Conservation (phyloP, 2,329 filamentous ascomycete genomes). For the Colletotrichum tropicale region DNA sequence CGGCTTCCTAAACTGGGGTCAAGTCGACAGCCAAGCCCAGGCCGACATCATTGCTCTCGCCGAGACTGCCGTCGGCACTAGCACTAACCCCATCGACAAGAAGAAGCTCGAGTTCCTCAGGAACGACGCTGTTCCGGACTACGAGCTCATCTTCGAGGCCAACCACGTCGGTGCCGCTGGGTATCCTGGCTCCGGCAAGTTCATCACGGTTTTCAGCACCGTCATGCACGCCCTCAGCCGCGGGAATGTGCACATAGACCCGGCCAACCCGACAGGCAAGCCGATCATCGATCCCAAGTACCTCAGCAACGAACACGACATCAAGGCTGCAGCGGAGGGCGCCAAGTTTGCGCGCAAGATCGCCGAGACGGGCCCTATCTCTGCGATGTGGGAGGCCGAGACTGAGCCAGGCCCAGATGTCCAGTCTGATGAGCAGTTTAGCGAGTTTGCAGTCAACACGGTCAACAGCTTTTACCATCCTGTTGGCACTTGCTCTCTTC, state of each 20-base stretch:
- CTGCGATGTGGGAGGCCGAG: slow-evolving; percentile 6
- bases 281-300: slow-evolving; percentile 32
- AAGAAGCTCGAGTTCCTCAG: slow-evolving; percentile 44
- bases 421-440: slow-evolving; percentile 6
- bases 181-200: slow-evolving; percentile 27
- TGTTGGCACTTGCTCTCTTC: slow-evolving; percentile 43
- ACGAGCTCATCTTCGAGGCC: slow-evolving; percentile 32
- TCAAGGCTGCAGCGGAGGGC: slow-evolving; percentile 31
- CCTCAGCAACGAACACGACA: slow-evolving; percentile 32
- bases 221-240: slow-evolving; percentile 26
- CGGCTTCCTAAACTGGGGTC: slow-evolving; percentile 44
- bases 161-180: slow-evolving; percentile 33
- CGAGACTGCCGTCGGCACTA: slow-evolving; percentile 28
- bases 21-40: slow-evolving; percentile 33
- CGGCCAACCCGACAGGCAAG: slow-evolving; percentile 32
- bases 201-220: slow-evolving; percentile 14
- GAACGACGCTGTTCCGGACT: slow-evolving; percentile 29
- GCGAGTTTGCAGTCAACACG: background rate
- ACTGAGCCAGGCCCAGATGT: slow-evolving; percentile 5
- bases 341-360: slow-evolving; percentile 27
- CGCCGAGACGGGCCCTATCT: slow-evolving; percentile 7
- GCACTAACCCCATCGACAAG: slow-evolving; percentile 33
- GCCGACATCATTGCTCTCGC: slow-evolving; percentile 34
- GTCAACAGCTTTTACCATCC: slow-evolving; percentile 35
- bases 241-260: slow-evolving; percentile 23